Base-by-base conservation (phyloP, 1,139 yeast species). In the Citeromyces hawaiiensis region DNA sequence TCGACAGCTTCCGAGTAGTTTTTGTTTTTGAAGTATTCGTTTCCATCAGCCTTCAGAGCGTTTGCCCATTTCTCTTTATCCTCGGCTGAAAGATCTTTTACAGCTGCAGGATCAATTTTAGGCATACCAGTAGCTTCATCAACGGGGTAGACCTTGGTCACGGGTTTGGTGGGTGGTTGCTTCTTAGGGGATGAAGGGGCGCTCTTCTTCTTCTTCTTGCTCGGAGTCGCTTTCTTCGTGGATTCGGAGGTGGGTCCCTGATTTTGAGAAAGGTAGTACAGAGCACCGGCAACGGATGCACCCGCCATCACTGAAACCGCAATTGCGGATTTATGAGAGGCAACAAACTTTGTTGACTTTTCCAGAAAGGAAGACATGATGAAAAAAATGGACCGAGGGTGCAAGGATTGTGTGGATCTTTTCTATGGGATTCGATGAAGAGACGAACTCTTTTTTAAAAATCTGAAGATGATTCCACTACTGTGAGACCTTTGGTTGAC, bases 31-130 rank as follows among this genome's bases (percentile, higher is more conserved):
- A 83, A 91, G 45, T 68, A 77, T 43, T 68, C 69, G 60, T 91
- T 91, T 54, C 98, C 99, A 45, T 83, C 91, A 53, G 82, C 93
- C 64, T 91, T 91, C 61, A 88, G 72, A 35, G 79, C 75, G 44
- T 73, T 59, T 7, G 96, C 85, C 69, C 86, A 73, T 46, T 72
- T 72, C 46, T 78, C 81, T 50, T 70, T 77, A 47, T 81, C 73
- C 38, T 64, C 67, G 5, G 59, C 70, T 10, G 73, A 52, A 44
- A 83, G 68, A 2, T 54, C 48, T 17, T 60, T 56, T 37, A 82
- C 63, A 42, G 59, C 56, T 35, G 67, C 77, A 30, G 63, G 66
- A 36, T 68, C 57, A 40, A 80, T 55, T 29, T 61, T 66, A 5
- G 88, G 88, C 45, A 73, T 65, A 3, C 83, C 83, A 32, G 70